phyloP scores from a whole-genome alignment of 2,329 filamentous ascomycete genomes.

The Trichophyton mentagrophytes region DNA sequence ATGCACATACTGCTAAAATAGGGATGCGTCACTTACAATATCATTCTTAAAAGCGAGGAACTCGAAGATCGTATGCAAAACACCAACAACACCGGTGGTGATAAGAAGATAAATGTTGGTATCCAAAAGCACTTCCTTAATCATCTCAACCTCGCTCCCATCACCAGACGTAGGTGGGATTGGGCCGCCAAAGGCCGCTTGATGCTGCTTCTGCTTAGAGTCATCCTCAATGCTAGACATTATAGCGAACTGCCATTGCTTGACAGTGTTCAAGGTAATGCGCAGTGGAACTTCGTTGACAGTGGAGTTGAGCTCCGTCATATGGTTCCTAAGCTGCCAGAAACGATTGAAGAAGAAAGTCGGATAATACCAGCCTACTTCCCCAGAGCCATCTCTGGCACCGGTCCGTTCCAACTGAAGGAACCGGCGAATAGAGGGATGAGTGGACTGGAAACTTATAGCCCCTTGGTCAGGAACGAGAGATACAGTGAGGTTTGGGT shows the following conservation, averaged over 20 bases:
- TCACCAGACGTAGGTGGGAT: constrained; percentile 63
- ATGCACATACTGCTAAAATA: neutral
- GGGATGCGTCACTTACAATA: constrained; percentile 44
- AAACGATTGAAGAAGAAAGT: constrained; percentile 90
- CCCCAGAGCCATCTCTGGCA: constrained; percentile 67
- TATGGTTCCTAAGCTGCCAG: constrained; percentile 87
- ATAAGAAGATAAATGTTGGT: constrained; percentile 84
- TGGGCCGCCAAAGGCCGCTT: constrained; percentile 60
- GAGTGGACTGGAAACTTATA: constrained; percentile 51
- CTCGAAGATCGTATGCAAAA: constrained; percentile 90
- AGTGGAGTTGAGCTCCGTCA: constrained; percentile 83
- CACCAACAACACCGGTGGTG: constrained; percentile 69
- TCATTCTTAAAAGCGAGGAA: constrained; percentile 94
- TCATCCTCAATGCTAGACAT: constrained; percentile 76
- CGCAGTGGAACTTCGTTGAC: constrained; percentile 70
- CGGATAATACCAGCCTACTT: constrained; percentile 89
- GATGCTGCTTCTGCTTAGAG: constrained; percentile 67
- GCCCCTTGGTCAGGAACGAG: constrained; percentile 70
- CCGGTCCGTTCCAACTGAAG: constrained; percentile 67
- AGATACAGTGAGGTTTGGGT: constrained; percentile 84
- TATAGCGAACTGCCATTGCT: constrained; percentile 79
- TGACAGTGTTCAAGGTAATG: constrained; percentile 68
- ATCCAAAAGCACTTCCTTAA: constrained; percentile 90
- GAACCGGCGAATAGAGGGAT: constrained; percentile 64
- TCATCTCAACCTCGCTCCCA: constrained; percentile 87